Evolutionary conservation across 352 stramenopile genomes (phyloP).

Genomic region (Globisporangium cystogenes): DNA sequence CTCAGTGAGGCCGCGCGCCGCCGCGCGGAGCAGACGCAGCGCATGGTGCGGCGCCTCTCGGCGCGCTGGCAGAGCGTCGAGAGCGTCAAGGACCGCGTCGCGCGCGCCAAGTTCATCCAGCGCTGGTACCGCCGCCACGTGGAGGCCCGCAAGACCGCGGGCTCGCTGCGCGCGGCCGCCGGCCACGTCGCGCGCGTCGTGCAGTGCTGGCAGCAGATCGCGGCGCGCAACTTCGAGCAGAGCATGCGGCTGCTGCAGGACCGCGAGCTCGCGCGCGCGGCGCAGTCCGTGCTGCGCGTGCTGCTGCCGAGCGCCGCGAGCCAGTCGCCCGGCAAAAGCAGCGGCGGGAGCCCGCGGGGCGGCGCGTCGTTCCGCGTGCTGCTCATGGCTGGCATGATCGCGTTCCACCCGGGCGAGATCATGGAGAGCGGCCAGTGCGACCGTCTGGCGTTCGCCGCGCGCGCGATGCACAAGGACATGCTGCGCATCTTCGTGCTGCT

Average conservation of each 20-base stretch:
- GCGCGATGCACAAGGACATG: conserved; percentile 33
- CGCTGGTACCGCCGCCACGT: conserved; percentile 59
- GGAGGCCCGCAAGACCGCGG: conserved; percentile 32
- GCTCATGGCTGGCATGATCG: conserved; percentile 70
- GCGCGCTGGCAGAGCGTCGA: conserved; percentile 67
- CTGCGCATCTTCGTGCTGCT: conserved; percentile 27
- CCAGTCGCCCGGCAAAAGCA: conserved; percentile 3
- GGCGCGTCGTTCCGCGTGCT: conserved; percentile 50
- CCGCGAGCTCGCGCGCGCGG: conserved; percentile 37
- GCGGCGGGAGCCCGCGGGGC: neutral
- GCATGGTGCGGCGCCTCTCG: conserved; percentile 40
- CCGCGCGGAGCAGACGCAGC: conserved; percentile 45
- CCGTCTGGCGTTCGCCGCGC: conserved; percentile 38
- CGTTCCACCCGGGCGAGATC: conserved; percentile 55
- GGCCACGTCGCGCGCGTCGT: conserved; percentile 33
- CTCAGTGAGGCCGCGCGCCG: conserved; percentile 39
- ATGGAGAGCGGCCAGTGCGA: conserved; percentile 45
- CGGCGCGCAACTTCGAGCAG: conserved; percentile 32
- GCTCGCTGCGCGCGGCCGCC: conserved; percentile 26
- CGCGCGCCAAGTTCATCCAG: conserved; percentile 66
- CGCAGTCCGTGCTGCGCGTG: conserved; percentile 47
- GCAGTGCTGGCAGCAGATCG: conserved; percentile 36
- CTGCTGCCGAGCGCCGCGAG: conserved; percentile 23
- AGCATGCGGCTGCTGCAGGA: conserved; percentile 67
- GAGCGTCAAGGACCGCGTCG: conserved; percentile 55